A percentile compares a stretch with the other conserved stretches of the same genome.
phyloP scores from a whole-genome alignment of 2,329 filamentous ascomycete genomes.

The Pseudocercospora macadamiae region DNA sequence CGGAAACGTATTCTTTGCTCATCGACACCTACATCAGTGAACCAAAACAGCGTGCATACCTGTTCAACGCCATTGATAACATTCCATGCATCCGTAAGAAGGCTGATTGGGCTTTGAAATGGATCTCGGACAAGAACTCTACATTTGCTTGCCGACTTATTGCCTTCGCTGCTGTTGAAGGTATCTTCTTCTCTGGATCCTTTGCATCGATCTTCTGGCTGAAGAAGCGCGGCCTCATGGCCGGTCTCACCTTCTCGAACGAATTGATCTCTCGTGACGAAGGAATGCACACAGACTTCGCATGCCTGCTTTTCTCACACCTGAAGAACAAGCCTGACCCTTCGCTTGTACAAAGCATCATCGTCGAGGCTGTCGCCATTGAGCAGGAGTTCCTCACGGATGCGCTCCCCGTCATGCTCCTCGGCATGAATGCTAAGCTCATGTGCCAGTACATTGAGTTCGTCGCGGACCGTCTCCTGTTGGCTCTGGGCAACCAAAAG shows the following conservation, averaged over 20 bases:
- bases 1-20: constrained; percentile 97
- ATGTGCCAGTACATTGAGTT: constrained; percentile 99
- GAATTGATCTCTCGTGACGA: constrained; percentile 99
- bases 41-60: constrained; percentile 86
- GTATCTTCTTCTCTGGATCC: constrained; percentile 99
- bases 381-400: constrained; percentile 99
- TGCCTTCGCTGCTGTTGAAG: constrained; percentile 96
- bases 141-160: constrained; percentile 95
- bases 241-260: constrained; percentile 97
- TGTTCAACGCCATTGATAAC: constrained; percentile 98
- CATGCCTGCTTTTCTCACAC: constrained; percentile 96
- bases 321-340: constrained; percentile 87
- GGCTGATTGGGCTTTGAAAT: constrained; percentile 94
- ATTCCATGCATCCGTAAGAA: constrained; percentile 99
- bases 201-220: constrained; percentile 99
- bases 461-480: constrained; percentile 90
- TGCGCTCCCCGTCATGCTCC: constrained; percentile 85
- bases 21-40: constrained; percentile 99
- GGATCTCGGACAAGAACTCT: constrained; percentile 92
- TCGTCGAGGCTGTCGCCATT: constrained; percentile 88
- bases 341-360: constrained; percentile 80
- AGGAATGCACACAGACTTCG: constrained; percentile 98
- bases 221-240: constrained; percentile 99
- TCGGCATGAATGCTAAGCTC: constrained; percentile 94
- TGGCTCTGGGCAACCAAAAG: constrained; percentile 93